These are phyloP conservation scores for Podila epicladia DNA, from an alignment of 192 early-diverging fungal genomes.

Conservation along the genomic window DNA sequence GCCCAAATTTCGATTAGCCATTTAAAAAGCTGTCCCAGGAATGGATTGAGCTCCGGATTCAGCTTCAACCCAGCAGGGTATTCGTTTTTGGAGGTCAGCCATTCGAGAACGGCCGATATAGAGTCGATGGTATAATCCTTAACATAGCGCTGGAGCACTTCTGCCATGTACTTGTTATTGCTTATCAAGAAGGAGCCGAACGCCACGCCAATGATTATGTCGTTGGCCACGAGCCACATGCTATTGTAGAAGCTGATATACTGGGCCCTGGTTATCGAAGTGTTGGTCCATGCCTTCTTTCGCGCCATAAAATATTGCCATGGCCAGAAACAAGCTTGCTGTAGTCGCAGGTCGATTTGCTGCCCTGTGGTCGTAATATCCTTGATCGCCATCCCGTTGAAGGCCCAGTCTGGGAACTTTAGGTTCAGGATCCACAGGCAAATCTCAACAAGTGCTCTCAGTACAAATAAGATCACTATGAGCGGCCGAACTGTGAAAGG, in stretches of 20 bases:
- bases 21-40: slow-evolving; percentile 91
- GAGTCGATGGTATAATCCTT: slow-evolving; percentile 75
- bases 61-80: slow-evolving; percentile 97
- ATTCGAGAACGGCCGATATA: slow-evolving; percentile 78
- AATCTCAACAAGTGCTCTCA: slow-evolving; percentile 63
- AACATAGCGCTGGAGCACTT: slow-evolving; percentile 55
- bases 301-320: slow-evolving; percentile 80
- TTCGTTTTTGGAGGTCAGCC: slow-evolving; percentile 78
- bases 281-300: slow-evolving; percentile 64
- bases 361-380: slow-evolving; percentile 77
- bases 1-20: slow-evolving; percentile 92
- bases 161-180: slow-evolving; percentile 66
- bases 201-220: slow-evolving; percentile 87
- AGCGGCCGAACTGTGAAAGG: slow-evolving; percentile 51
- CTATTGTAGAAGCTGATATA: slow-evolving; percentile 96
- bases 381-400: slow-evolving; percentile 78
- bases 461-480: slow-evolving; percentile 55
- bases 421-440: slow-evolving; percentile 69
- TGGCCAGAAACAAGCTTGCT: slow-evolving; percentile 89
- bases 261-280: slow-evolving; percentile 68
- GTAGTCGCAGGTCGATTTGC: slow-evolving; percentile 89
- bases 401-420: slow-evolving; percentile 62
- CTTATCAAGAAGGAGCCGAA: slow-evolving; percentile 77
- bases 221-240: slow-evolving; percentile 94
- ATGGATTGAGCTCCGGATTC: slow-evolving; percentile 87